Base-by-base conservation (phyloP, 345 rosid genomes). In the Salix caprea region DNA sequence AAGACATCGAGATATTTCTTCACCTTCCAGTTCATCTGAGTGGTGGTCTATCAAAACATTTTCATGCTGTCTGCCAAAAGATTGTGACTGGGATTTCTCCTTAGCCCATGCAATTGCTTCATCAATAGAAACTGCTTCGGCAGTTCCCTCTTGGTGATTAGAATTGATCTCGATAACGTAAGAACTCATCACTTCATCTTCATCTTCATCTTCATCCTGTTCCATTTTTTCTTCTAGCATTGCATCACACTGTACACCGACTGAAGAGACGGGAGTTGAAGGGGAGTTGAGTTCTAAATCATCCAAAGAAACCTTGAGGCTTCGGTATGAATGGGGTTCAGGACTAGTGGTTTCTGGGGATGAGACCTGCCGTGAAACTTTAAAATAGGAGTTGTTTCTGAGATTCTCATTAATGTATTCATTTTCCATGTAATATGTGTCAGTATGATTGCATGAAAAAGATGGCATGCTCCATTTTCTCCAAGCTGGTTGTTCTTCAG, bases 131-230 rank as follows among this genome's bases (percentile, higher is more conserved):
- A 85, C 87, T 9, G 89, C 88, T 83, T 85, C 96, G 0, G 85
- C 79, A 0, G 74, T 65, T 21, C 84, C 87, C 42, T 85, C 90
- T 75, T 80, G 81, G 18, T 70, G 52, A 42, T 90, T 89, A 36
- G 94, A 86, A 82, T 86, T 91, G 77, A 93, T 91, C 79, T 96
- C 99, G 14, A 93, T 93, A 12, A 96, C 97, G 50, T 89, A 96
- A 54, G 99, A 90, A 71, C 92, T 91, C 89, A 89, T 89, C 23
- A 86, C 92, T 56, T 56, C 61, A 54, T 48, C 54, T 46, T 46
- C 50, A 48, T 88, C 94, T 32, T 32, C 34, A 32, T 32, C 97
- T 6, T 88, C 92, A 2, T 85, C 88, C 23, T 68, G 50, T 36
- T 85, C 84, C 81, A 69, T 61, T 6, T 80, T 76, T 15, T 81